Base-by-base conservation (phyloP, 2,329 filamentous ascomycete species). In the Amylocarpus encephaloides region DNA sequence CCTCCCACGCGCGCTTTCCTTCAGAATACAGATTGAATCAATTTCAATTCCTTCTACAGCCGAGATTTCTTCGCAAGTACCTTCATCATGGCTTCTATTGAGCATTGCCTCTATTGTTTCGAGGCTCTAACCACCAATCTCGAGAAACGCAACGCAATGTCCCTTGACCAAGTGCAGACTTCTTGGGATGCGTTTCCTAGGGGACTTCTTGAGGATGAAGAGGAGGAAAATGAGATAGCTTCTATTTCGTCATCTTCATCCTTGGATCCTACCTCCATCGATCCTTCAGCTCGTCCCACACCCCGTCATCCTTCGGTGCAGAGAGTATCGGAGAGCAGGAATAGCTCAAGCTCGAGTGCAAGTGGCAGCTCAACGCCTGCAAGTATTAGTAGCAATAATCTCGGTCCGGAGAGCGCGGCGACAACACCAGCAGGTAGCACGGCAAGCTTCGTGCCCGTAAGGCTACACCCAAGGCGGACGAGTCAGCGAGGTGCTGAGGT, bases 101-200 rank as follows among this genome's bases (percentile, higher is more conserved):
- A 84, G 52, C 92, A 97, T 70, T 96, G 91, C 70, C 82, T 92
- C 64, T 91, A 85, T 70, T 96, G 91, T 74, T 97, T 98, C 75
- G 93, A 98, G 71, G 77, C 77, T 36, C 82, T 98, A 34, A 77
- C 81, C 44, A 85, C 91, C 48, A 79, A 82, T 53, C 87, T 95
- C 59, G 79, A 88, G 59, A 73, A 78, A 56, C 83, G 85, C 54
- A 75, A 83, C 51, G 72, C 86, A 10, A 74, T 90, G 60, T 76
- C 74, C 43, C 80, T 97, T 19, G 67, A 73, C 39, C 75, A 85
- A 56, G 77, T 95, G 53, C 80, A 92, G 70, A 72, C 80, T 15
- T 80, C 85, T 6, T 95, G 68, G 53, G 63, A 66, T 13, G 64
- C 62, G 13, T 64, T 67, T 50, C 65, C 67, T 29, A 67, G 67